These are phyloP conservation scores for Piper longum DNA, from an alignment of 164 flowering plant genomes.

Conservation along the genomic window DNA sequence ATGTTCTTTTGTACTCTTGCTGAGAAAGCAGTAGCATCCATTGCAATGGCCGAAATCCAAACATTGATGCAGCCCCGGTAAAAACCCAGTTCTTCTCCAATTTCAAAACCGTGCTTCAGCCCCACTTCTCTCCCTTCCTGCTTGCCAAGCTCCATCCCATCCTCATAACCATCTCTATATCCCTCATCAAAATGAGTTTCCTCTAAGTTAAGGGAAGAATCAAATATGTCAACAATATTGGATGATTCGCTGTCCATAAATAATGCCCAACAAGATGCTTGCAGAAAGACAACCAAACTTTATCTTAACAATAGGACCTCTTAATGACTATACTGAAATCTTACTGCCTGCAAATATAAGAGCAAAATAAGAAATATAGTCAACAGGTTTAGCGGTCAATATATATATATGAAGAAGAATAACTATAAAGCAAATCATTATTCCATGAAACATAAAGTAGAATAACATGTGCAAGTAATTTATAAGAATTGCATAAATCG, in stretches of 20 bases:
- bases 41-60: constrained; percentile 39
- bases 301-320: neutral
- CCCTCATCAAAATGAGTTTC: constrained; percentile 51
- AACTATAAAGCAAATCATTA: no score
- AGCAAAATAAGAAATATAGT: no score
- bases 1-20: constrained; percentile 38
- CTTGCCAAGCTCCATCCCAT: constrained; percentile 43
- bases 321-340: no score
- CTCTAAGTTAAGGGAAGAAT: constrained; percentile 41
- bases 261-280: neutral
- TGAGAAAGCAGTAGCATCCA: constrained; percentile 37
- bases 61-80: constrained; percentile 56
- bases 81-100: constrained; percentile 69
- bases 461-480: no score
- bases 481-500: no score
- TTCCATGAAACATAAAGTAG: no score
- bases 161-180: constrained; percentile 38
- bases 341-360: no score
- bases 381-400: no score
- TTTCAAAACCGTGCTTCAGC: constrained; percentile 50
- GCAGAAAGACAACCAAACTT: neutral
- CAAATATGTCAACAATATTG: constrained; percentile 43
- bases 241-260: constrained; percentile 10
- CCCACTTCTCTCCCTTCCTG: constrained; percentile 58
- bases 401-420: no score